Evolutionary conservation across 2,329 filamentous ascomycete genomes (phyloP), one percentile per base, ranked within the genome.

Genomic region (Esteya vermicola): DNA sequence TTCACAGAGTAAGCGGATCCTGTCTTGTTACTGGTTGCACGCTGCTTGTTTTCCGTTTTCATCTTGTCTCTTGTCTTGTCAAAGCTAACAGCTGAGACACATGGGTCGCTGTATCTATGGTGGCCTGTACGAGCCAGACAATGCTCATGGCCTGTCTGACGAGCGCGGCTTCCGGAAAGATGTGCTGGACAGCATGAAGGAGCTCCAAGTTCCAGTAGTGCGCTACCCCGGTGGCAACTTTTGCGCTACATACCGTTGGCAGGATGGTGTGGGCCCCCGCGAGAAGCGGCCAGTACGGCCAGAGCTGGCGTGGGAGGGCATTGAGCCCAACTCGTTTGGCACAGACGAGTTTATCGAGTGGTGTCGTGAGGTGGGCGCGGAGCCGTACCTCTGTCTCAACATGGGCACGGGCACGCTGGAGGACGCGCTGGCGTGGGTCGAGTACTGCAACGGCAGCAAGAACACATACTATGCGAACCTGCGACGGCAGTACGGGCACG

Each of bases 21-120:
- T 12, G n/a, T n/a, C n/a, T n/a, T n/a, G n/a, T n/a, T n/a, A n/a
- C n/a, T n/a, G n/a, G n/a, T n/a, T n/a, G n/a, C n/a, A n/a, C 14
- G 28, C n/a, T n/a, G n/a, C n/a, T n/a, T n/a, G n/a, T n/a, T n/a
- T n/a, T n/a, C n/a, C n/a, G n/a, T n/a, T n/a, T n/a, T n/a, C n/a
- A n/a, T n/a, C n/a, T 32, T 32, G 30, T 34, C 33, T 22, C 9
- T 5, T 21, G 7, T 33, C 6, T 6, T 21, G 8, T 22, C n/a
- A 9, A 6, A 18, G 4, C 8, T 22, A 4, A 20, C 32, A 18
- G 18, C 18, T n/a, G n/a, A 85, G 81, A 51, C 85, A 91, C 59
- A 91, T 91, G 83, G 84, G 84, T 51, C 75, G 84, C 45, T 91
- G 84, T 64, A 86, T 91, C 53, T 89, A 91, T 56, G 82, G 82